phyloP scores from a whole-genome alignment of 495 filamentous ascomycete genomes.

The Lasiosphaeriaceae sp. region DNA sequence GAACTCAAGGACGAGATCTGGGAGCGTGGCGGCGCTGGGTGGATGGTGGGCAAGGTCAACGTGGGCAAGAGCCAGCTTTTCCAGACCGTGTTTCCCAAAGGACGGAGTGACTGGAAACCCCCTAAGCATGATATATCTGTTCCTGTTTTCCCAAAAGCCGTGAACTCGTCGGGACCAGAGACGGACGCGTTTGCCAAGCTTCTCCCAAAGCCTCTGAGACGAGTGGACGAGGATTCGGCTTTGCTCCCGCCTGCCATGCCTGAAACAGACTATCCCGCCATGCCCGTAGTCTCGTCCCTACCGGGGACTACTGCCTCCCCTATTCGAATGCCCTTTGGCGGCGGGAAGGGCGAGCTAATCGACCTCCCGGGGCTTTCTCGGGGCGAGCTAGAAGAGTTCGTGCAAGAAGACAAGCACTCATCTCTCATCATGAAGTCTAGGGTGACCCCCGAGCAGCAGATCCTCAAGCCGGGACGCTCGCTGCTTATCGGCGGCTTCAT shows the following conservation, averaged over 20 bases:
- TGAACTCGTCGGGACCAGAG: not conserved
- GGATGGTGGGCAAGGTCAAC: slow-evolving; percentile 97
- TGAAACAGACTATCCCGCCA: slow-evolving; percentile 69
- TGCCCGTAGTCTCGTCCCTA: slow-evolving; percentile 79
- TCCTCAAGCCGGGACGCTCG: slow-evolving; percentile 73
- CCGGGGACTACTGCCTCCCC: slow-evolving; percentile 94
- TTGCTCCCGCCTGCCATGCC: slow-evolving; percentile 71
- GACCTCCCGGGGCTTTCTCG: slow-evolving; percentile 83
- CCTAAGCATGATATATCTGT: slow-evolving; percentile 31
- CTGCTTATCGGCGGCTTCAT: slow-evolving; percentile 85
- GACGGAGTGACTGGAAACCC: slow-evolving; percentile 46
- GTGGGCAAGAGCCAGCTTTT: slow-evolving; percentile 95
- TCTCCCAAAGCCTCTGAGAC: slow-evolving; percentile 14
- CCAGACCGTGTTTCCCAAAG: slow-evolving; percentile 79
- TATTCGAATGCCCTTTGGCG: slow-evolving; percentile 83
- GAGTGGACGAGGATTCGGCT: slow-evolving; percentile 27
- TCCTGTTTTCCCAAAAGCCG: slow-evolving; percentile 19
- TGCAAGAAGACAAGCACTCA: slow-evolving; percentile 57
- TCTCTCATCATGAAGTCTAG: slow-evolving; percentile 74
- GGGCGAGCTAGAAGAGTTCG: slow-evolving; percentile 62
- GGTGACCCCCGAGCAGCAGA: slow-evolving; percentile 60
- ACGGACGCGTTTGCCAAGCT: slow-evolving; percentile 20
- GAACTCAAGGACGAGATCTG: slow-evolving; percentile 79
- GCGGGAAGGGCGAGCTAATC: slow-evolving; percentile 84
- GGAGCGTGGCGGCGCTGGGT: slow-evolving; percentile 77